Evolutionary conservation across 1,284 basidiomycete species (phyloP).

Genomic region (Sutorius eximius): DNA sequence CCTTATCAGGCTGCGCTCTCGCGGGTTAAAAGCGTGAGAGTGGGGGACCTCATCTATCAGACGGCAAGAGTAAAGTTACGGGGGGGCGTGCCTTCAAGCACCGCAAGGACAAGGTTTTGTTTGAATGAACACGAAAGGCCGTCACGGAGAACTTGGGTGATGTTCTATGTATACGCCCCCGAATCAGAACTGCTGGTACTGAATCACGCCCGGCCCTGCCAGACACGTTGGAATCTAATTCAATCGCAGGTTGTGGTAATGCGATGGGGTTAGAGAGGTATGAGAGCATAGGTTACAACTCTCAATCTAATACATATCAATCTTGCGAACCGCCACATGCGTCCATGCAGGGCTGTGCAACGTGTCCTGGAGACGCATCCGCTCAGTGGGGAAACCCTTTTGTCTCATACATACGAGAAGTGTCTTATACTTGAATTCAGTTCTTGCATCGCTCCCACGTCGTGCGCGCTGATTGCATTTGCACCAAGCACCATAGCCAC

Average conservation of each 20-base stretch:
- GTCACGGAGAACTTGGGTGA: constrained; percentile 1
- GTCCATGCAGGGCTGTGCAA: constrained; percentile 15
- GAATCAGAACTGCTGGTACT: constrained; percentile 3
- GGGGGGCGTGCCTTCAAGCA: constrained; percentile 26
- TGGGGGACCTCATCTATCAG: constrained; percentile 19
- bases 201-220: constrained; percentile 15
- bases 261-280: constrained; percentile 15
- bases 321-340: constrained; percentile 11
- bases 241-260: constrained; percentile 14
- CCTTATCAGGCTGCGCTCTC: constrained; percentile 13
- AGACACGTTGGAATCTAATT: constrained; percentile 17
- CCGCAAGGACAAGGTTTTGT: constrained; percentile 34
- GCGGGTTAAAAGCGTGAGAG: constrained; percentile 23
- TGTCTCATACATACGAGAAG: neutral
- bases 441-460: constrained; percentile 8
- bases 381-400: constrained; percentile 7
- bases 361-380: constrained; percentile 14
- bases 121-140: neutral
- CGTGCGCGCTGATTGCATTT: neutral
- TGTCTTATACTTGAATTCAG: constrained; percentile 11
- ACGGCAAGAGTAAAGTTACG: constrained; percentile 18
- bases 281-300: constrained; percentile 13
- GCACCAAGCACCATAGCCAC: neutral
- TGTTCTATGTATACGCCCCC: constrained; percentile 7
- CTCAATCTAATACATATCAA: constrained; percentile 20